Evolutionary conservation across 306 rosid genomes (phyloP), one percentile per base, ranked within the genome.

Genomic region (Vachellia collinsii): DNA sequence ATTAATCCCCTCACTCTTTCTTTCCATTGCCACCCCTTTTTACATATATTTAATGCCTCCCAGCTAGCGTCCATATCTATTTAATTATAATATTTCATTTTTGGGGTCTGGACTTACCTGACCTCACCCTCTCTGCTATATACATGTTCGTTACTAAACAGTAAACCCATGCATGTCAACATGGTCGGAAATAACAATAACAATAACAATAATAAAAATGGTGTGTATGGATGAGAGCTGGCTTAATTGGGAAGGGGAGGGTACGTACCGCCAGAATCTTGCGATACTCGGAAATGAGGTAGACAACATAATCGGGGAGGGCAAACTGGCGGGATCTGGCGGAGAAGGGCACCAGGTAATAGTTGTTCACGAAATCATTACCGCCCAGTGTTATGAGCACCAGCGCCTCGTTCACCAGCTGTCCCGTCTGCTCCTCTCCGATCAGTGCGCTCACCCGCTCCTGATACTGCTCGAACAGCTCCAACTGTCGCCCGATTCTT

Each of bases 331-430:
- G 97, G 39, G 98, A 94, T 81, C 98, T 90, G 8, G 97, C 92
- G 20, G 98, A 94, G 82, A 79, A 91, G 4, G 98, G 97, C 17
- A 94, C 70, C 59, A 94, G 73, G 82, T 76, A 94, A 84, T 94
- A 92, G 81, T 94, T 94, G 92, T 92, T 94, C 3, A 92, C 98
- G 82, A 94, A 94, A 79, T 94, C 98, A 70, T 94, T 94, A 20
- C 98, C 97, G 3, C 98, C 98, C 11, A 94, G 86, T 0, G 98
- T 89, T 14, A 94, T 90, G 41, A 90, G 91, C 1, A 85, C 51
- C 3, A 94, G 83, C 19, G 93, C 93, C 38, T 79, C 56, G 38
- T 89, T 91, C 6, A 94, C 92, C 42, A 94, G 87, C 75, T 69
- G 20, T 20, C 14, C 9, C 0, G 95, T 7, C 20, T 80, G 68